Conservation (phyloP, 495 filamentous ascomycete species). For the Haplographium delicatum region DNA sequence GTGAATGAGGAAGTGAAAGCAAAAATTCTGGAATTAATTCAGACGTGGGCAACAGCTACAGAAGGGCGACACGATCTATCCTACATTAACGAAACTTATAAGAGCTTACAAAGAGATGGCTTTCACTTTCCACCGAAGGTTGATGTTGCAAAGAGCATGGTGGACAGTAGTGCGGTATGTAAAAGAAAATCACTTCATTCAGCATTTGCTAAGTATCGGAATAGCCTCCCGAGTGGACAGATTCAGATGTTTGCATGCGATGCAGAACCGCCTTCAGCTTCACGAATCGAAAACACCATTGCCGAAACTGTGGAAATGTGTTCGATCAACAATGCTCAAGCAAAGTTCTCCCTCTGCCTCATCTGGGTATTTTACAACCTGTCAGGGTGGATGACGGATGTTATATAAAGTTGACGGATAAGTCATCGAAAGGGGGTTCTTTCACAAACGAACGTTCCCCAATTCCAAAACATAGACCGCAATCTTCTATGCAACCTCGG, state of each 20-base stretch:
- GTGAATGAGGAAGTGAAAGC: slow-evolving; percentile 79
- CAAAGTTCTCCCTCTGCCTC: slow-evolving; percentile 83
- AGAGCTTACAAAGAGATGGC: slow-evolving; percentile 72
- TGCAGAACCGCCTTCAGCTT: slow-evolving; percentile 94
- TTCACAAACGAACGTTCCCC: slow-evolving; percentile 22
- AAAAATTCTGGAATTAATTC: slow-evolving; percentile 89
- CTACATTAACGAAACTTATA: slow-evolving; percentile 86
- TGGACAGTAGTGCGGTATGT: slow-evolving; percentile 92
- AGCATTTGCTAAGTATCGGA: slow-evolving; percentile 15
- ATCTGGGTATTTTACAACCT: slow-evolving; percentile 84
- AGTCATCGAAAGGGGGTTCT: slow-evolving; percentile 37
- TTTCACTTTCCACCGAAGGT: slow-evolving; percentile 84
- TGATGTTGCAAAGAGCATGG: slow-evolving; percentile 88
- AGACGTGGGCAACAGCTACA: slow-evolving; percentile 87
- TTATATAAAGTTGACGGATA: slow-evolving; percentile 82
- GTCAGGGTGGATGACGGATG: slow-evolving; percentile 98
- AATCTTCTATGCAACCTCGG: slow-evolving; percentile 76
- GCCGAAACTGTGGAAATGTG: slow-evolving; percentile 93
- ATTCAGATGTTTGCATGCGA: slow-evolving; percentile 98
- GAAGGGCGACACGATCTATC: slow-evolving; percentile 77
- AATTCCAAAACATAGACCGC: slow-evolving; percentile 22
- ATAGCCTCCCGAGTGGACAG: slow-evolving; percentile 94
- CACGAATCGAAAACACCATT: slow-evolving; percentile 97
- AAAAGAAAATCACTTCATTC: background rate
- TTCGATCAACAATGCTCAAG: slow-evolving; percentile 91